Percentiles rank a stretch among this genome's conserved stretches.
These are phyloP conservation scores for Coemansia sp. DNA, from an alignment of 192 early-diverging fungal genomes.

Conservation along the genomic window DNA sequence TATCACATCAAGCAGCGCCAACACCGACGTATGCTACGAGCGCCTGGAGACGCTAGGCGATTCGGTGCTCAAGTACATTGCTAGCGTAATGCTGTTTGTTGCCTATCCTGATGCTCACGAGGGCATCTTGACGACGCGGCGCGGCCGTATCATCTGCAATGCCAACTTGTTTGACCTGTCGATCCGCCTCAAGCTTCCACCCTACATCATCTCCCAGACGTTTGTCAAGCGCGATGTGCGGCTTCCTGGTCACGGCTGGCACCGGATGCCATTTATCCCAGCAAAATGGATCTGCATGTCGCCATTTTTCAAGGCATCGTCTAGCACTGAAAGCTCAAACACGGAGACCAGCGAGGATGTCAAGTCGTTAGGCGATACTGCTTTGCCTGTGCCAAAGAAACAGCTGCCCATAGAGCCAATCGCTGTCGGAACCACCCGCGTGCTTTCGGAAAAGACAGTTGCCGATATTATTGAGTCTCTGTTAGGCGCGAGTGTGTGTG, in stretches of 20 bases:
- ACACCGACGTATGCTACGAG: constrained; percentile 74
- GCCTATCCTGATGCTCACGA: constrained; percentile 73
- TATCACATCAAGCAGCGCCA: constrained; percentile 71
- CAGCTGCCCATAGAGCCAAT: not conserved
- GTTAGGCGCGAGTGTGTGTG: constrained; percentile 72
- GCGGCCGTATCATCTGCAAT: constrained; percentile 77
- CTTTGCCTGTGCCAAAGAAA: not conserved
- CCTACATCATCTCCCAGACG: constrained; percentile 51
- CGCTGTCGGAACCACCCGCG: constrained; percentile 4
- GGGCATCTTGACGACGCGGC: constrained; percentile 71
- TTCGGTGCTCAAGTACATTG: constrained; percentile 79
- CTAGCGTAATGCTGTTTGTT: constrained; percentile 74
- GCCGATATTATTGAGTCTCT: constrained; percentile 86
- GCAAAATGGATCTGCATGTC: constrained; percentile 19
- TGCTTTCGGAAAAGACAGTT: constrained; percentile 78
- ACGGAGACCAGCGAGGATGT: not conserved
- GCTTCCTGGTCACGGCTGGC: constrained; percentile 44
- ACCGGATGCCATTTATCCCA: constrained; percentile 23
- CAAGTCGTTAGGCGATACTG: too few relatives aligned
- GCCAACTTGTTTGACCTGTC: constrained; percentile 64
- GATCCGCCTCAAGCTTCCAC: constrained; percentile 54
- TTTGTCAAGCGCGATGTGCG: constrained; percentile 34
- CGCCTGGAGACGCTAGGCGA: constrained; percentile 89
- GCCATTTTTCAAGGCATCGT: not conserved
- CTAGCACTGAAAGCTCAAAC: not conserved